Evolutionary conservation across 768 basidiomycete species (phyloP).

Genomic region (Suillus decipiens): DNA sequence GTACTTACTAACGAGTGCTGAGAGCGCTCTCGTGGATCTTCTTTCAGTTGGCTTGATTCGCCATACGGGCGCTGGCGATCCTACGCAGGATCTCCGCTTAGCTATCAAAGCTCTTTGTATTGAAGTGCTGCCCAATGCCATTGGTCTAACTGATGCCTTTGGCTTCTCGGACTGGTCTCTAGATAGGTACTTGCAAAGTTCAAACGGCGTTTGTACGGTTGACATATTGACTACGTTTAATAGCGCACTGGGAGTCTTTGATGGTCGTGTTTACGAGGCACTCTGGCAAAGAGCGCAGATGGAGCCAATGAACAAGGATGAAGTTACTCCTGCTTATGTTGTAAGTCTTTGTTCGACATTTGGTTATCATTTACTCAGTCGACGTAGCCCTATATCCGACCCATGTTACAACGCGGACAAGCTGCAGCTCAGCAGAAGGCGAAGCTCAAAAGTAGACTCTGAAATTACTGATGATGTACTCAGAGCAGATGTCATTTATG

Average conservation of each 20-base stretch:
- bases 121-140: slow-evolving; percentile 59
- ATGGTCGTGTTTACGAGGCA: slow-evolving; percentile 70
- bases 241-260: slow-evolving; percentile 62
- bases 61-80: slow-evolving; percentile 35
- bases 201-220: background rate
- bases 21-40: slow-evolving; percentile 27
- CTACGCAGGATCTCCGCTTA: slow-evolving; percentile 49
- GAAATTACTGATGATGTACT: background rate
- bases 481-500: background rate
- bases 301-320: slow-evolving; percentile 59
- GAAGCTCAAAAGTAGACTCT: background rate
- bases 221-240: background rate
- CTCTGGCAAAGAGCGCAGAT: slow-evolving; percentile 58
- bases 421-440: slow-evolving; percentile 25
- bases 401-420: slow-evolving; percentile 51
- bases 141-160: slow-evolving; percentile 73
- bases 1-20: slow-evolving; percentile 62
- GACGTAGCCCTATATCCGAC: slow-evolving; percentile 48
- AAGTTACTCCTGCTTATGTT: slow-evolving; percentile 57
- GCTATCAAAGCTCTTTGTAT: slow-evolving; percentile 51
- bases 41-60: slow-evolving; percentile 43
- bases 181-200: slow-evolving; percentile 55
- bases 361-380: slow-evolving; percentile 3
- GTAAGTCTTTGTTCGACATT: slow-evolving; percentile 29
- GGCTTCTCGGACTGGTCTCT: slow-evolving; percentile 77